These are phyloP conservation scores for Coffea humblotiana DNA, from an alignment of 305 asterid genomes.

Conservation along the genomic window DNA sequence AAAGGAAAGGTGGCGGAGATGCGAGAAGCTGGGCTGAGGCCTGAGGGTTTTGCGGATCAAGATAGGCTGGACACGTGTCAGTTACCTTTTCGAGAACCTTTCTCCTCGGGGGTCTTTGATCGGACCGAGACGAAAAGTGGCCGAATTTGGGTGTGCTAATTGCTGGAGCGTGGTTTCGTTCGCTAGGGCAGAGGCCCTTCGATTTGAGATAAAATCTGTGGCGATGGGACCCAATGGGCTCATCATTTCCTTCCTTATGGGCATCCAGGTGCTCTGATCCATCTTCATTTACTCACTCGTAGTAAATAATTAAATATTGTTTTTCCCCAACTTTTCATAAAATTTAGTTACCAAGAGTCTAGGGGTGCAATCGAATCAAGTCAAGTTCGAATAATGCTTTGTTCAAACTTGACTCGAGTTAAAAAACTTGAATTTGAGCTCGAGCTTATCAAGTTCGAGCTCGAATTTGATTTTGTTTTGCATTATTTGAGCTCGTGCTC, in stretches of 20 bases:
- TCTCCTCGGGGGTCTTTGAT: conserved; percentile 3
- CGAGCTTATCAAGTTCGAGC: no score
- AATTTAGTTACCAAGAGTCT: no score
- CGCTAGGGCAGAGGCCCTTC: not conserved
- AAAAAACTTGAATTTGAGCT: no score
- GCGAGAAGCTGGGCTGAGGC: not conserved
- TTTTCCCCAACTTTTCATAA: no score
- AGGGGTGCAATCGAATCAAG: no score
- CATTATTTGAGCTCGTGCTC: no score
- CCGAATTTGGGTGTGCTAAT: no score
- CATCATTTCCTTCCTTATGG: not conserved
- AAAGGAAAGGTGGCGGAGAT: conserved; percentile 21
- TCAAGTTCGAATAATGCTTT: no score
- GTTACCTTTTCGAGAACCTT: conserved; percentile 14
- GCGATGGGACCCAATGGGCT: not conserved
- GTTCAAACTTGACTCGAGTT: no score
- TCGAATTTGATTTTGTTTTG: no score
- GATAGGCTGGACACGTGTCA: conserved; percentile 19
- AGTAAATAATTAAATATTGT: no score
- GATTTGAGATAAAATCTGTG: not conserved
- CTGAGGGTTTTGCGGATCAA: conserved; percentile 30
- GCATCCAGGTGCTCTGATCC: not conserved
- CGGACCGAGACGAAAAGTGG: not conserved
- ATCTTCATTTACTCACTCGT: not conserved
- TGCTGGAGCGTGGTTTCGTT: not conserved